phyloP scores from a whole-genome alignment of 345 rosid species.

The Nasturtium officinale region DNA sequence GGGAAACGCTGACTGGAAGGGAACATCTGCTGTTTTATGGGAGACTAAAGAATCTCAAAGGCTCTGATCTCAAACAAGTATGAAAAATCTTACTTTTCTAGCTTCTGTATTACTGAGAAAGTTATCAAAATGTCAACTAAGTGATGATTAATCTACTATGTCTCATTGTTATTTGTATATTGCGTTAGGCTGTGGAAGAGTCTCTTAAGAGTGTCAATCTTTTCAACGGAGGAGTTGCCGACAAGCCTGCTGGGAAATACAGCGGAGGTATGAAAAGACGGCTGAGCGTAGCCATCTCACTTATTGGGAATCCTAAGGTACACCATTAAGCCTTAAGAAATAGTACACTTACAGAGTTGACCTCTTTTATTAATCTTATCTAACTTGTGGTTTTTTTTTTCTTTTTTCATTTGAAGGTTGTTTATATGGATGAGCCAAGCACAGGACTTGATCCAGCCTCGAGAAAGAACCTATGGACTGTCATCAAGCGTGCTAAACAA shows the following conservation, averaged over 20 bases:
- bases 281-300: constrained; percentile 94
- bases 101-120: constrained; percentile 1
- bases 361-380: not conserved
- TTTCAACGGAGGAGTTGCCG: constrained; percentile 79
- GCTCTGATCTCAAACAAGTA: constrained; percentile 65
- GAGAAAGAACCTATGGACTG: constrained; percentile 85
- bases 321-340: not conserved
- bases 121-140: not conserved
- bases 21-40: constrained; percentile 95
- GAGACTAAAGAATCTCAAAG: constrained; percentile 91
- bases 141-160: not conserved
- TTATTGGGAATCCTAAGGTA: constrained; percentile 93
- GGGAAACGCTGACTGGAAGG: constrained; percentile 91
- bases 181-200: constrained; percentile 85
- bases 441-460: constrained; percentile 98
- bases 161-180: constrained; percentile 3
- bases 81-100: constrained; percentile 23
- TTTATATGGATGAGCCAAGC: constrained; percentile 98
- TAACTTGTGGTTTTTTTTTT: not conserved
- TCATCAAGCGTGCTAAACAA: constrained; percentile 78
- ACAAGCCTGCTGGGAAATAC: constrained; percentile 85
- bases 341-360: not conserved
- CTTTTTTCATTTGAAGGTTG: constrained; percentile 57
- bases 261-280: constrained; percentile 99
- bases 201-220: constrained; percentile 78